Evolutionary conservation across 2,329 filamentous ascomycete species (phyloP), one percentile per base, ranked within the genome.

Genomic region (Phialocephala subalpina): DNA sequence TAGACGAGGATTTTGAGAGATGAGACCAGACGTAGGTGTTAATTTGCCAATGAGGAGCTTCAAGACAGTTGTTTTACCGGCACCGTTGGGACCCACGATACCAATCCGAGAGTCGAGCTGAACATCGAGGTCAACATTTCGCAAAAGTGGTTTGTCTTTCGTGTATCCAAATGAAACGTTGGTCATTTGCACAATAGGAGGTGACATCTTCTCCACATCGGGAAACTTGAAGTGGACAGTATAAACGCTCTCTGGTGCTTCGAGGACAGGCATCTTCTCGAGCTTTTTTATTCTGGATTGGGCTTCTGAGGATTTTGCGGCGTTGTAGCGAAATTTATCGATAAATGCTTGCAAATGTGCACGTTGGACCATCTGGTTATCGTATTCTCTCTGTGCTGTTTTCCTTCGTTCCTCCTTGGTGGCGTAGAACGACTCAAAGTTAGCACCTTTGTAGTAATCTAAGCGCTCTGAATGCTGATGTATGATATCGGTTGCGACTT

Each of bases 241-340:
- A 84, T 99, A 99, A 79, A 97, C 95, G 66, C 90, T 89, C 82
- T 99, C 96, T 6, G 96, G 97, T 0, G 94, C 79, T 74, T 97
- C 92, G 60, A 99, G 86, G 1, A 97, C 83, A 1, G 97, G 96
- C 93, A 99, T 97, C 76, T 92, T 93, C 80, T 99, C 97, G 68
- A 99, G 84, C 79, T 99, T 99, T 86, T 99, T 99, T 87, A 99
- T 98, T 76, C 96, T 90, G 0, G 95, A 98, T 78, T 99, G 96
- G 1, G 96, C 96, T 83, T 99, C 96, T 9, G 95, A 97, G 0
- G 96, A 97, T 80, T 99, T 99, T 76, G 95, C 96, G 33, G 96
- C 96, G 77, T 99, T 99, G 86, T 99, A 99, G 61, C 96, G 90
- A 86, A 99, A 99, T 82, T 99, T 99, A 86, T 99, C 96, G 82